Conservation (phyloP, 345 rosid species). For the Eucalyptus decipiens region DNA sequence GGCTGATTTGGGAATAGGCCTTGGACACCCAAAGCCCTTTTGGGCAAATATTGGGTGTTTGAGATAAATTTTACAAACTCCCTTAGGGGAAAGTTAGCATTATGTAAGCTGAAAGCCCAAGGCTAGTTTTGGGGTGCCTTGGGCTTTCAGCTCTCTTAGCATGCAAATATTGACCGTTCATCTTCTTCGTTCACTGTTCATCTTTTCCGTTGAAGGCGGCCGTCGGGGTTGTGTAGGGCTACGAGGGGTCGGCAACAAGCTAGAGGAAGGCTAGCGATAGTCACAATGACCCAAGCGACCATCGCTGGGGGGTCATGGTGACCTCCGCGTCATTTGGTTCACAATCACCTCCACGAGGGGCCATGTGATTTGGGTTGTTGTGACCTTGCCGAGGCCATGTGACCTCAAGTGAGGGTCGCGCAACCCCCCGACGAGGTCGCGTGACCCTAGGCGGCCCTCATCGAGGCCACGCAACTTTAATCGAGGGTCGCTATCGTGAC, state of each 20-base stretch:
- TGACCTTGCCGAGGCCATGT: no score
- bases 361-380: accelerated
- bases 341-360: accelerated
- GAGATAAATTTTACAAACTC: no score
- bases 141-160: no score
- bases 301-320: accelerated
- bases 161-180: no score
- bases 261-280: accelerated
- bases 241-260: accelerated
- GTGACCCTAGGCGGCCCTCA: accelerated
- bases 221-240: accelerated
- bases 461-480: accelerated
- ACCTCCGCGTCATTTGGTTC: accelerated
- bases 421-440: accelerated
- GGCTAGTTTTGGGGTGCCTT: no score
- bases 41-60: no score
- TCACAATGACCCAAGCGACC: accelerated
- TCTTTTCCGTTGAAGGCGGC: accelerated
- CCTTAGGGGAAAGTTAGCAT: no score
- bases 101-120: no score
- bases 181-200: accelerated
- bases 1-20: neutral
- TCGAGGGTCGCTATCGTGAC: accelerated
- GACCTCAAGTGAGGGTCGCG: accelerated
- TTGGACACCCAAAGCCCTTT: no score